Evolutionary conservation across 2,329 filamentous ascomycete genomes (phyloP).

Genomic region (Clonostachys rosea): DNA sequence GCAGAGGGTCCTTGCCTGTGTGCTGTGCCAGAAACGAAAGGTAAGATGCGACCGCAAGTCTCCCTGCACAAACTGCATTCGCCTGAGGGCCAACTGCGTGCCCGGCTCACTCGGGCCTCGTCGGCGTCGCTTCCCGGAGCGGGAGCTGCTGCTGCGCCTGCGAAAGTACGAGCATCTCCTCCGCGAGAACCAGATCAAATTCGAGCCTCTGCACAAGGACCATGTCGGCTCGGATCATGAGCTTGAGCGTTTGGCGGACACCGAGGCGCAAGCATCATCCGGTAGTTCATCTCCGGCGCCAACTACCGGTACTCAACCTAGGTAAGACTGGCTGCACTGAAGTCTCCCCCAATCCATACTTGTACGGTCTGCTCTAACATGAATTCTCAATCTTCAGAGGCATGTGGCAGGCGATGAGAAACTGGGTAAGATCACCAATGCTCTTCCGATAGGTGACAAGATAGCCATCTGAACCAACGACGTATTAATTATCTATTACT

Average conservation of each 20-base stretch:
- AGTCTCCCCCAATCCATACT: too few relatives aligned
- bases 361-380: too few relatives aligned
- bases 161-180: constrained; percentile 53
- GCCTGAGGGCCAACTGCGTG: constrained; percentile 35
- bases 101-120: constrained; percentile 30
- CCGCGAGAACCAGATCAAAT: constrained; percentile 45
- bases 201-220: constrained; percentile 35
- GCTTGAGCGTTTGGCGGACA: neutral
- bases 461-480: too few relatives aligned
- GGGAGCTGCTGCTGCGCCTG: constrained; percentile 51
- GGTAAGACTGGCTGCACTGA: too few relatives aligned
- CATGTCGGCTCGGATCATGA: neutral
- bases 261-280: too few relatives aligned
- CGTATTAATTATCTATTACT: too few relatives aligned
- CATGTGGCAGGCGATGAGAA: too few relatives aligned
- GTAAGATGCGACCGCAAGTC: constrained; percentile 56
- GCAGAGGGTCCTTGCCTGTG: constrained; percentile 35
- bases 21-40: constrained; percentile 61
- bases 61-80: constrained; percentile 52
- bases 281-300: too few relatives aligned
- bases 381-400: too few relatives aligned
- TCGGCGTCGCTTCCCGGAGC: constrained; percentile 46
- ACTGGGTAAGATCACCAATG: too few relatives aligned
- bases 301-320: too few relatives aligned
- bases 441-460: too few relatives aligned